These are phyloP conservation scores for Raddia guianensis DNA, from an alignment of 176 grass and related monocot species.

Conservation along the genomic window DNA sequence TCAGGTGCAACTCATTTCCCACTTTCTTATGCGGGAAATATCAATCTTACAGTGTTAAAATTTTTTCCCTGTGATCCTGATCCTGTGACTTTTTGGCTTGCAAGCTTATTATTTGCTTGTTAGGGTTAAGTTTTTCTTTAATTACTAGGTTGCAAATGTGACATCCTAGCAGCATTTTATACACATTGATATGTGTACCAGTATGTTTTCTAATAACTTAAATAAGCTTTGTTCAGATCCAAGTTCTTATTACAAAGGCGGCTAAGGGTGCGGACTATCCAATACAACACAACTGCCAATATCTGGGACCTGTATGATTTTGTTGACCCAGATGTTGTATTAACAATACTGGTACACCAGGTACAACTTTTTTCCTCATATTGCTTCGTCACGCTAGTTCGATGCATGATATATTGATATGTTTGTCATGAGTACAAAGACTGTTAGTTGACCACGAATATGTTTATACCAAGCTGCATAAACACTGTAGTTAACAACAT, in stretches of 20 bases:
- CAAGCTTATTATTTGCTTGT: conserved; percentile 4
- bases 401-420: conserved; percentile 5
- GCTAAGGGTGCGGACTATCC: conserved; percentile 86
- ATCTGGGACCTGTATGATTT: conserved; percentile 91
- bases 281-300: conserved; percentile 77
- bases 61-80: not conserved
- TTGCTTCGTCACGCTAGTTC: conserved; percentile 26
- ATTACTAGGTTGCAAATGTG: conserved; percentile 27
- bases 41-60: conserved; percentile 10
- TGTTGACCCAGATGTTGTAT: conserved; percentile 86
- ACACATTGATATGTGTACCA: conserved; percentile 12
- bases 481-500: conserved; percentile 3
- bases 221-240: conserved; percentile 53
- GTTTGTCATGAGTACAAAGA: conserved; percentile 23
- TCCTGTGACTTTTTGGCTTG: conserved; percentile 12
- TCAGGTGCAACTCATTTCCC: not conserved
- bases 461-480: conserved; percentile 1
- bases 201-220: conserved; percentile 30
- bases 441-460: conserved; percentile 2
- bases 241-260: conserved; percentile 80
- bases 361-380: conserved; percentile 44
- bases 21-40: conserved; percentile 19
- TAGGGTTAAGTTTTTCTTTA: conserved; percentile 5
- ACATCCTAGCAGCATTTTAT: conserved; percentile 10
- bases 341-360: conserved; percentile 94